Evolutionary conservation across 345 rosid genomes (phyloP).

Genomic region (Moricandia moricandioides): DNA sequence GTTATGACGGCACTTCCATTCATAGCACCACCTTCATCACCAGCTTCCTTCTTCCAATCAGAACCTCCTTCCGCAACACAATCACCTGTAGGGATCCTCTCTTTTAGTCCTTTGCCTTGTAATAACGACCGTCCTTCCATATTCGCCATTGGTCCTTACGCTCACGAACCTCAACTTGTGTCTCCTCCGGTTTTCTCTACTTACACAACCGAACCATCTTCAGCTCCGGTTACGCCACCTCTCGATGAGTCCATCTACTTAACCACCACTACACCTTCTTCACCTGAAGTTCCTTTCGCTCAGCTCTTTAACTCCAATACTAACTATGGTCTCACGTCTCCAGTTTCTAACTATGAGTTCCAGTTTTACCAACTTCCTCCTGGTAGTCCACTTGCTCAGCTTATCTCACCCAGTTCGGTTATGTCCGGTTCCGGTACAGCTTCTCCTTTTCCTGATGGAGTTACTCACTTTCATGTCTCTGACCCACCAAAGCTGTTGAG

Average conservation of each 20-base stretch:
- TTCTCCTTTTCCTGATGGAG: slow-evolving; percentile 85
- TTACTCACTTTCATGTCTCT: slow-evolving; percentile 54
- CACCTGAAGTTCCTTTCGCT: slow-evolving; percentile 97
- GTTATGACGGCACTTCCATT: slow-evolving; percentile 54
- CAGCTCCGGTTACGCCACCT: slow-evolving; percentile 94
- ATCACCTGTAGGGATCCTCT: slow-evolving; percentile 71
- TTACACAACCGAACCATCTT: slow-evolving; percentile 96
- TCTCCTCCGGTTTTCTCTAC: slow-evolving; percentile 93
- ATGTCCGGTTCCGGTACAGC: slow-evolving; percentile 87
- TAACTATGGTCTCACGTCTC: slow-evolving; percentile 47
- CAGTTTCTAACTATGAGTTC: slow-evolving; percentile 60
- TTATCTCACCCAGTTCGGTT: slow-evolving; percentile 88
- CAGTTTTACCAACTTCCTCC: slow-evolving; percentile 81
- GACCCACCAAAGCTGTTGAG: slow-evolving; percentile 66
- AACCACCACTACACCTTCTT: slow-evolving; percentile 73
- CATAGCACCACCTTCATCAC: slow-evolving; percentile 95
- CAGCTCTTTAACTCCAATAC: slow-evolving; percentile 55
- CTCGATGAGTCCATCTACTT: slow-evolving; percentile 66
- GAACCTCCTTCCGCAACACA: slow-evolving; percentile 85
- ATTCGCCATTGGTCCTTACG: slow-evolving; percentile 93
- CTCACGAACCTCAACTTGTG: slow-evolving; percentile 85
- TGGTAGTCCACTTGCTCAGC: slow-evolving; percentile 91
- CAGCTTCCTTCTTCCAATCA: slow-evolving; percentile 89
- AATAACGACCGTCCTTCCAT: slow-evolving; percentile 57
- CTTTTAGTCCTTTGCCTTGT: slow-evolving; percentile 56